A percentile compares a stretch with the other conserved stretches of the same genome.
phyloP scores from a whole-genome alignment of 352 stramenopile species.

The Achlya hypogyna region DNA sequence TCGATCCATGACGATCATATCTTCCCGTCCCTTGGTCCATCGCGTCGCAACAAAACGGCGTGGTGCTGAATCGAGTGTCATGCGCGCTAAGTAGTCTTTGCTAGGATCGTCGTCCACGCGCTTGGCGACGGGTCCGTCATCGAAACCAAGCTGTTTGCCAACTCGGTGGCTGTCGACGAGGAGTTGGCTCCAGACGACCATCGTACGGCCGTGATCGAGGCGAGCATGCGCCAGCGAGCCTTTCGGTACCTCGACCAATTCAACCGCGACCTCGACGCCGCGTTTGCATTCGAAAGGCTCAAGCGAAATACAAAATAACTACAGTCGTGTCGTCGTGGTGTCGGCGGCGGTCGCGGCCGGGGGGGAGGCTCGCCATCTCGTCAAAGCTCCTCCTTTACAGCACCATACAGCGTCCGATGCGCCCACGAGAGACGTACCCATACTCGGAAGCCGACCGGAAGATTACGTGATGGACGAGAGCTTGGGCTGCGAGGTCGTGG shows the following conservation, averaged over 20 bases:
- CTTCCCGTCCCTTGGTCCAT: neutral
- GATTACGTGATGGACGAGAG: conserved; percentile 69
- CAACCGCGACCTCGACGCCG: neutral
- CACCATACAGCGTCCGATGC: neutral
- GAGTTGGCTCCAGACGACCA: no score
- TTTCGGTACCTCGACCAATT: neutral
- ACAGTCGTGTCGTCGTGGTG: conserved; percentile 91
- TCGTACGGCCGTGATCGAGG: neutral
- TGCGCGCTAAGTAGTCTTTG: neutral
- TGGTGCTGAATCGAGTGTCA: neutral
- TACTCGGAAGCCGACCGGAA: conserved; percentile 63
- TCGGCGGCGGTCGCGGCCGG: conserved; percentile 68
- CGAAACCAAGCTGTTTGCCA: neutral
- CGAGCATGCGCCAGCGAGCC: neutral
- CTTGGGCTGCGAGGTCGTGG: conserved; percentile 57
- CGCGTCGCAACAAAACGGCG: neutral
- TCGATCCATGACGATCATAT: neutral
- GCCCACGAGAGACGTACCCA: conserved; percentile 17
- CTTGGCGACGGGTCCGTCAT: neutral
- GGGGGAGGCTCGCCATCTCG: conserved; percentile 68
- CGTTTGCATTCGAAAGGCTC: neutral
- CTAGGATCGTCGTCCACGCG: neutral
- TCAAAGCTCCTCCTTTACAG: conserved; percentile 46
- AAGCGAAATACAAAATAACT: conserved; percentile 78
- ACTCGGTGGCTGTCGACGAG: no score